phyloP scores from a whole-genome alignment of 257 asterid species.

The Scutellaria barbata region DNA sequence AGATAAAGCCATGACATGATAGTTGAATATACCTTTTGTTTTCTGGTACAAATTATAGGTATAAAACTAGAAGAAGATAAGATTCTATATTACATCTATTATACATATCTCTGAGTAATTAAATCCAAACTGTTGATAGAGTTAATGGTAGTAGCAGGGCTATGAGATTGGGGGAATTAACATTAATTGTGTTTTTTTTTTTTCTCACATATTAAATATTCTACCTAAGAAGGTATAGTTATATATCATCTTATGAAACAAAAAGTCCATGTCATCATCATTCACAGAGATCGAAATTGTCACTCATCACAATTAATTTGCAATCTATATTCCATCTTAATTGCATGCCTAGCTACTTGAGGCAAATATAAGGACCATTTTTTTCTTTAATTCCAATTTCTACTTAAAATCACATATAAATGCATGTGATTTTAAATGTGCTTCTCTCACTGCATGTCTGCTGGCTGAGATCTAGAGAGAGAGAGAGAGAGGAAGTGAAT shows the following conservation, averaged over 20 bases:
- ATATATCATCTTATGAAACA: conserved; percentile 30
- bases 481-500: not conserved
- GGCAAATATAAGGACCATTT: conserved; percentile 33
- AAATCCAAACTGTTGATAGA: conserved; percentile 6
- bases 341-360: conserved; percentile 39
- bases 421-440: no score
- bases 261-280: not conserved
- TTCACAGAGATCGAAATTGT: conserved; percentile 31
- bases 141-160: not conserved
- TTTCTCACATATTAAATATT: no score
- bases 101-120: not conserved
- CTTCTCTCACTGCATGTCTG: no score
- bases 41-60: no score
- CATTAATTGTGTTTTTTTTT: not conserved
- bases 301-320: not conserved
- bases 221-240: no score
- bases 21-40: not conserved
- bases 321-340: conserved; percentile 31
- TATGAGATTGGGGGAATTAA: not conserved
- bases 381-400: not conserved
- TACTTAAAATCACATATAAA: conserved; percentile 10
- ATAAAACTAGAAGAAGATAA: no score
- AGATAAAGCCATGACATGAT: not conserved
- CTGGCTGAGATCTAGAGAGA: no score
- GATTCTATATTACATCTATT: not conserved